A percentile compares a stretch with the other conserved stretches of the same genome.
Evolutionary conservation across 306 rosid genomes (phyloP).

Genomic region (Cicer bijugum): DNA sequence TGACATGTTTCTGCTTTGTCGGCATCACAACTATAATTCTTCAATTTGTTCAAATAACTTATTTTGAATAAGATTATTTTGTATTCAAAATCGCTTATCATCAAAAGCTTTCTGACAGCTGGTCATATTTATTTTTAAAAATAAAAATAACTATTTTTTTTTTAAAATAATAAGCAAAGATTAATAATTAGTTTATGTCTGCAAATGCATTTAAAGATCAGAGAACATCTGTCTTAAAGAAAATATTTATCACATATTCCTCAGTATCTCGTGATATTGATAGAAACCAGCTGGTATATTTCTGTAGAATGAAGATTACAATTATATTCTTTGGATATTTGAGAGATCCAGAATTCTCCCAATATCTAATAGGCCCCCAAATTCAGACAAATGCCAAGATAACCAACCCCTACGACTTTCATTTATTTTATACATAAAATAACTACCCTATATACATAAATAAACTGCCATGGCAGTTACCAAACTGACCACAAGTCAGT

Average conservation of each 20-base stretch:
- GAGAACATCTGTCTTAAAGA: slow-evolving; percentile 19
- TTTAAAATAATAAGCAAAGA: slow-evolving; percentile 1
- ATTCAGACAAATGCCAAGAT: no score
- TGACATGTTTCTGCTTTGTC: slow-evolving; percentile 21
- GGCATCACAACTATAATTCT: slow-evolving; percentile 29
- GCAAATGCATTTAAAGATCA: slow-evolving; percentile 27
- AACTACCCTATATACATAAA: no score
- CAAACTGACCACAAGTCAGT: no score
- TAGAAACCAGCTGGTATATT: no score
- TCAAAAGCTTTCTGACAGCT: background rate
- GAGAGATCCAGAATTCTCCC: no score
- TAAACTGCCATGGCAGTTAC: no score
- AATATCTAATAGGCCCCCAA: no score
- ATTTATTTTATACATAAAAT: no score
- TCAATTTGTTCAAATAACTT: slow-evolving; percentile 14
- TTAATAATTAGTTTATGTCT: slow-evolving; percentile 11
- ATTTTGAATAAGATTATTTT: background rate
- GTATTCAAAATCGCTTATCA: slow-evolving; percentile 5
- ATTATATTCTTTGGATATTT: no score
- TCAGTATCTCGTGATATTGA: slow-evolving; percentile 7
- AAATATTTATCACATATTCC: slow-evolving; percentile 19
- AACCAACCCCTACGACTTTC: no score
- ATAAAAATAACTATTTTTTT: background rate
- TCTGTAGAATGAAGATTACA: no score
- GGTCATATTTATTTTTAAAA: background rate